These are phyloP conservation scores for Arthrobotrys entomopaga DNA, from an alignment of 2,329 filamentous ascomycete species.

Conservation along the genomic window DNA sequence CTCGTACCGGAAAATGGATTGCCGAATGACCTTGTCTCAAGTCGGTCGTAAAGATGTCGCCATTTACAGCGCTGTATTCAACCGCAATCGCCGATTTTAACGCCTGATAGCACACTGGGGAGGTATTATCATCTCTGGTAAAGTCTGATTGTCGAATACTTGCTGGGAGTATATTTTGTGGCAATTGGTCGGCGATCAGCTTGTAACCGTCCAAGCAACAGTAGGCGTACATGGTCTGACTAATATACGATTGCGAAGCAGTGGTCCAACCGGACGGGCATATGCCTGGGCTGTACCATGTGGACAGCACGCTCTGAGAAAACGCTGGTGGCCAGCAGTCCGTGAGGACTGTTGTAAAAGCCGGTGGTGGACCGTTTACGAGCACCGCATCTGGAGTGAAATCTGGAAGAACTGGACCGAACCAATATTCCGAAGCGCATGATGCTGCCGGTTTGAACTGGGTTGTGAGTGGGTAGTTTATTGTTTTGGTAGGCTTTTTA, in stretches of 20 bases:
- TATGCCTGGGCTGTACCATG: constrained; percentile 43
- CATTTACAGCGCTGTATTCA: constrained; percentile 11
- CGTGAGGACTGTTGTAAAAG: not conserved
- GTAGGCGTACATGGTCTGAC: constrained; percentile 42
- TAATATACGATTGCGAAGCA: constrained; percentile 37
- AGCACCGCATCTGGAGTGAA: constrained; percentile 9
- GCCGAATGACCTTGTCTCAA: constrained; percentile 30
- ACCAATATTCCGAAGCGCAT: constrained; percentile 26
- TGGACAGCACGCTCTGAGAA: not conserved
- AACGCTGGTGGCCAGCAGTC: constrained; percentile 37
- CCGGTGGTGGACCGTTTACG: constrained; percentile 25
- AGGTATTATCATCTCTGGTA: not conserved
- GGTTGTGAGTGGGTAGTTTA: constrained; percentile 43
- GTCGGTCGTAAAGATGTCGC: constrained; percentile 28
- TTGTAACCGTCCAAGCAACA: constrained; percentile 35
- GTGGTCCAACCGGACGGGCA: constrained; percentile 31
- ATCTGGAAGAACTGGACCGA: constrained; percentile 1
- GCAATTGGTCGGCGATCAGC: constrained; percentile 12
- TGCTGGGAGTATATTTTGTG: not conserved
- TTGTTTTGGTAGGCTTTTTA: constrained; percentile 23
- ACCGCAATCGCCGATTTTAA: constrained; percentile 17
- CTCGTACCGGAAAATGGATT: constrained; percentile 25
- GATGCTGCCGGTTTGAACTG: constrained; percentile 34
- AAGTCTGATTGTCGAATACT: constrained; percentile 16
- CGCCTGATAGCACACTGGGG: constrained; percentile 20